phyloP scores from a whole-genome alignment of 148 eudicot genomes.

The Salicornia ramosissima region DNA sequence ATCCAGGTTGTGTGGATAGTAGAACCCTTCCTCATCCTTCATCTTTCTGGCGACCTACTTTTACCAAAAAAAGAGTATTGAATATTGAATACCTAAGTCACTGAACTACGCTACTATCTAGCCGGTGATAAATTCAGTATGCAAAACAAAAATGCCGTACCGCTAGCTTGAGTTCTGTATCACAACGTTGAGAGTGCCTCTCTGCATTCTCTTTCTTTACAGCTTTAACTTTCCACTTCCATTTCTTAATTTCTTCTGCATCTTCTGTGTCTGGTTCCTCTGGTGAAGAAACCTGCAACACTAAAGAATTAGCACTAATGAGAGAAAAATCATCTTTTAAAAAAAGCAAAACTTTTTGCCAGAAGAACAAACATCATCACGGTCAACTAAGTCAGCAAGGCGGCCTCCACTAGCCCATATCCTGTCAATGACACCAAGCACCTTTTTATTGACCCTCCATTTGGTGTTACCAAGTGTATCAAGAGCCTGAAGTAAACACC shows the following conservation, averaged over 20 bases:
- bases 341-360: too few species aligned
- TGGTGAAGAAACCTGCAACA: constrained; percentile 71
- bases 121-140: not conserved
- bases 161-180: constrained; percentile 43
- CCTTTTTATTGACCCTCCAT: constrained; percentile 91
- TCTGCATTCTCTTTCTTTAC: constrained; percentile 44
- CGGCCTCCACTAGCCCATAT: constrained; percentile 88
- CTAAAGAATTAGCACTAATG: constrained; percentile 12
- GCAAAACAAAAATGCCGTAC: constrained; percentile 37
- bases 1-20: constrained; percentile 93
- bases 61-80: constrained; percentile 41
- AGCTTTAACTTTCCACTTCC: constrained; percentile 79
- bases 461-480: constrained; percentile 85
- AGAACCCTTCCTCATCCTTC: constrained; percentile 92
- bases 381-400: constrained; percentile 78
- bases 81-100: not conserved
- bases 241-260: constrained; percentile 53
- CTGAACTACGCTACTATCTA: constrained; percentile 4
- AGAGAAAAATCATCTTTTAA: constrained; percentile 38
- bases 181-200: constrained; percentile 40
- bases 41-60: constrained; percentile 78
- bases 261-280: constrained; percentile 86
- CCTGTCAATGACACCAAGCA: constrained; percentile 62
- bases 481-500: too few species aligned
- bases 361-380: constrained; percentile 83